Base-by-base conservation (phyloP, 352 stramenopile genomes). In the Phytophthora syringae region DNA sequence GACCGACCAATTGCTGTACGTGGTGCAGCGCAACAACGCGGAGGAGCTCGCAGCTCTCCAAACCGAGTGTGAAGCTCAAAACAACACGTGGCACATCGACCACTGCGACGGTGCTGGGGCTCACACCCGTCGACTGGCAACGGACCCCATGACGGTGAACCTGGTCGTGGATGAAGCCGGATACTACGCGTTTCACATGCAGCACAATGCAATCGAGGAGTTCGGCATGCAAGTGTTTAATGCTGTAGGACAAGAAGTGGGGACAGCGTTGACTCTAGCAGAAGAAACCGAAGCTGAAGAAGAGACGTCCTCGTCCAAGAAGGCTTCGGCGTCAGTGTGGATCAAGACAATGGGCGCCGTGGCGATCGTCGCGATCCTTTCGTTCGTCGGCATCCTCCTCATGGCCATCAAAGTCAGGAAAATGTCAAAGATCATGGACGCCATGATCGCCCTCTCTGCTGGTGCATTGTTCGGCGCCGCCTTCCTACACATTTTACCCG, bases 401-500 rank as follows among this genome's bases (percentile, higher is more conserved):
- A 61, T 84, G 34, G 65, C 60, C 40, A 55, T 80, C 20, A 69
- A 67, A 10, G 30, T 66, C n/a, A 63, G n/a, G 11, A 3, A 69
- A 10, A 58, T 81, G 36, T 50, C 67, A 1, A 74, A 70, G 16
- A 43, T 81, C 2, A 80, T 80, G 74, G 73, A 80, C 32, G 70
- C 74, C 0, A 72, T 84, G 56, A 72, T 86, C 69, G 78, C 76
- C 6, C 79, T 95, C 52, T 89, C 83, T 1, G 60, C 72, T 21
- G 89, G 88, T 13, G 86, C 89, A 1, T 50, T 96, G 3, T 82
- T 95, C 37, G 86, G 84, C 13, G 88, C 82, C 5, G 74, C 85
- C 16, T 84, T 95, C 48, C 86, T 96, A 45, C 70, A 96, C n/a
- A 82, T 96, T 28, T 44, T 96, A 32, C 84, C 88, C 9, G 89